Percentiles rank a stretch among this genome's conserved stretches.
phyloP scores from a whole-genome alignment of 352 stramenopile species.

The Aphanomyces stellatus region DNA sequence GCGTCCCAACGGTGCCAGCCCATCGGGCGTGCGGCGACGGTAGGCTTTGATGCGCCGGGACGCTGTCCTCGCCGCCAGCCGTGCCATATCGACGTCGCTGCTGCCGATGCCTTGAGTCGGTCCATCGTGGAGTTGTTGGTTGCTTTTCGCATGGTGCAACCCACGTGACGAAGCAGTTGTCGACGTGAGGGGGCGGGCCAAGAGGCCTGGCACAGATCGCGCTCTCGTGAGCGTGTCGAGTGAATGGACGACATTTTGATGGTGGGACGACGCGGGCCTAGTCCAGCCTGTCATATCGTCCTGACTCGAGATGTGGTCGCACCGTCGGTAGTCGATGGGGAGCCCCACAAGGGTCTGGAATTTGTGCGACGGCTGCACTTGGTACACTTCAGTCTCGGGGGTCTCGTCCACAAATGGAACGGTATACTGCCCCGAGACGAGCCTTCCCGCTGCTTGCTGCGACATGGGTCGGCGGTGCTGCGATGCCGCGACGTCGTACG shows the following conservation, averaged over 20 bases:
- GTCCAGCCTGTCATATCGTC: too few species aligned
- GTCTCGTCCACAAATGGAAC: neutral
- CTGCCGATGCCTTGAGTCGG: too few species aligned
- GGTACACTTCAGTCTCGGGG: slow-evolving; percentile 5
- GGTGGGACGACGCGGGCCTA: neutral
- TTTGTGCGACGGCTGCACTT: neutral
- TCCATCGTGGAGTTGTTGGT: too few species aligned
- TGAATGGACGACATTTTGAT: neutral
- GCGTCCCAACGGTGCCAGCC: too few species aligned
- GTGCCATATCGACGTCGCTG: too few species aligned
- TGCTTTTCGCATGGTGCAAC: too few species aligned
- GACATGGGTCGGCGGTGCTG: neutral
- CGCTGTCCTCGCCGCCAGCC: too few species aligned
- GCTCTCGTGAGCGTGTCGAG: neutral
- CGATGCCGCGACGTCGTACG: too few species aligned
- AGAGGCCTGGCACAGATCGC: neutral
- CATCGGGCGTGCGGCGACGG: too few species aligned
- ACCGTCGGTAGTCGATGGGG: slow-evolving; percentile 10
- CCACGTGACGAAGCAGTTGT: too few species aligned
- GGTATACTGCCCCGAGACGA: neutral
- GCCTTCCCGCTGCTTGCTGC: neutral
- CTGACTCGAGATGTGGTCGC: too few species aligned
- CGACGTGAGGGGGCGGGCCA: neutral
- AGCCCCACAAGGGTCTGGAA: slow-evolving; percentile 5
- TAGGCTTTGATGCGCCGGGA: too few species aligned